phyloP scores from a whole-genome alignment of 2,329 filamentous ascomycete species.

The Calonectria hawksworthii region DNA sequence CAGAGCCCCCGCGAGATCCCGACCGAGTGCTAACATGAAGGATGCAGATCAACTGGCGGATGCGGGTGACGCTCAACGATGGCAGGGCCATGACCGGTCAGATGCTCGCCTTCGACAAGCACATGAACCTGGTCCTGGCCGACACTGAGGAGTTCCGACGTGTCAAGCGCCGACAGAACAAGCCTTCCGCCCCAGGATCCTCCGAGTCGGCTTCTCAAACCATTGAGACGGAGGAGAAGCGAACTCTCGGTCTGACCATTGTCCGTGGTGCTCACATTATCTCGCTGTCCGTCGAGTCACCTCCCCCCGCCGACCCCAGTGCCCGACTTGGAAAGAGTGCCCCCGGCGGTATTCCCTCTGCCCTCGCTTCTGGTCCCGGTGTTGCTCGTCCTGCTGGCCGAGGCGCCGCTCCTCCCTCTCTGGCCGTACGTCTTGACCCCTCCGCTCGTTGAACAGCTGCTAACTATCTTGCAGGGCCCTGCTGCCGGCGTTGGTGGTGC shows the following conservation, averaged over 20 bases:
- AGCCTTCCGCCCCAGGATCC: slow-evolving; percentile 75
- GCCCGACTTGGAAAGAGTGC: slow-evolving; percentile 86
- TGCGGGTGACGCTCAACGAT: slow-evolving; percentile 96
- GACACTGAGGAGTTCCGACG: slow-evolving; percentile 98
- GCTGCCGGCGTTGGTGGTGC: slow-evolving; percentile 85
- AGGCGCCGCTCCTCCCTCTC: slow-evolving; percentile 79
- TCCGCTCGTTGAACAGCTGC: slow-evolving; percentile 8
- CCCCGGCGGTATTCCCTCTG: slow-evolving; percentile 76
- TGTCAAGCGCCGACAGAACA: slow-evolving; percentile 86
- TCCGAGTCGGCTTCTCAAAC: slow-evolving; percentile 74
- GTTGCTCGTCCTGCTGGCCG: slow-evolving; percentile 92
- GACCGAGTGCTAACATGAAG: slow-evolving; percentile 29
- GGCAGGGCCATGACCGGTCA: slow-evolving; percentile 96
- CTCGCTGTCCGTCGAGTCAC: slow-evolving; percentile 94
- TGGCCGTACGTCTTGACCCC: slow-evolving; percentile 71
- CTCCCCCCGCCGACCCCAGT: slow-evolving; percentile 93
- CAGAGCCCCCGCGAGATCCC: background rate
- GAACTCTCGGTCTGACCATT: slow-evolving; percentile 95
- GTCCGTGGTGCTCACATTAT: slow-evolving; percentile 95
- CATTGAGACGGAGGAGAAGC: slow-evolving; percentile 95
- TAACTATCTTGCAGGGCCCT: slow-evolving; percentile 70
- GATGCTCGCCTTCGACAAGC: slow-evolving; percentile 99
- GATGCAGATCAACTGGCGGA: slow-evolving; percentile 95
- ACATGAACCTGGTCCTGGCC: slow-evolving; percentile 99
- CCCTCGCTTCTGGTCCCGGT: slow-evolving; percentile 86